Conservation (phyloP, 2,329 filamentous ascomycete genomes). For the Didymosphaeria variabile region DNA sequence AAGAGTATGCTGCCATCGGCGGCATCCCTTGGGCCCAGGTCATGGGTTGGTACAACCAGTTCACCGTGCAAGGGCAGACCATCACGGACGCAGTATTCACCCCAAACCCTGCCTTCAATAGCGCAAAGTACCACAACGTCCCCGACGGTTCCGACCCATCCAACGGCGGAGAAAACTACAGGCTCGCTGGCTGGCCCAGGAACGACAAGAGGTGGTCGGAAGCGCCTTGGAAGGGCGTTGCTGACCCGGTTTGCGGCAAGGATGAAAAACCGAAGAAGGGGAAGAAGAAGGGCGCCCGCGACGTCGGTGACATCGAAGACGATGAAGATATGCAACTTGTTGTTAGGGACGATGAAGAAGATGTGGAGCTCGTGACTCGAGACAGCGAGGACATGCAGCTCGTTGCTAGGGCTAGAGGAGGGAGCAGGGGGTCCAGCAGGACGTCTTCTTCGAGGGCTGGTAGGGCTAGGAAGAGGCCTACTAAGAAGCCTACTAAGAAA, state of each 20-base stretch:
- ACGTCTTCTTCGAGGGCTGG: neutral
- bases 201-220: constrained; percentile 7
- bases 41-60: constrained; percentile 10
- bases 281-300: neutral
- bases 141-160: no score
- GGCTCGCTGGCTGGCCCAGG: constrained; percentile 7
- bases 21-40: constrained; percentile 8
- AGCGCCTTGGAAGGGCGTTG: constrained; percentile 5
- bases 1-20: constrained; percentile 8
- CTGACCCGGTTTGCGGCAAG: constrained; percentile 6
- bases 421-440: neutral
- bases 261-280: neutral
- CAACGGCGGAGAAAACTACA: no score
- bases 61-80: constrained; percentile 7
- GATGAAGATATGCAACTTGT: no score
- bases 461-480: neutral
- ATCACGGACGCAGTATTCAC: neutral
- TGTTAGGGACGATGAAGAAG: no score
- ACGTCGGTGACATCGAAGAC: constrained; percentile 7
- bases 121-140: neutral
- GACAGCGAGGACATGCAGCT: constrained; percentile 6
- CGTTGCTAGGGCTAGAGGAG: constrained; percentile 2
- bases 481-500: constrained; percentile 9
- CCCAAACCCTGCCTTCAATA: constrained; percentile 5
- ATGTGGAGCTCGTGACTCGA: neutral